Evolutionary conservation across 345 rosid species (phyloP), one percentile per base, ranked within the genome.

Genomic region (Ceriops zippeliana): DNA sequence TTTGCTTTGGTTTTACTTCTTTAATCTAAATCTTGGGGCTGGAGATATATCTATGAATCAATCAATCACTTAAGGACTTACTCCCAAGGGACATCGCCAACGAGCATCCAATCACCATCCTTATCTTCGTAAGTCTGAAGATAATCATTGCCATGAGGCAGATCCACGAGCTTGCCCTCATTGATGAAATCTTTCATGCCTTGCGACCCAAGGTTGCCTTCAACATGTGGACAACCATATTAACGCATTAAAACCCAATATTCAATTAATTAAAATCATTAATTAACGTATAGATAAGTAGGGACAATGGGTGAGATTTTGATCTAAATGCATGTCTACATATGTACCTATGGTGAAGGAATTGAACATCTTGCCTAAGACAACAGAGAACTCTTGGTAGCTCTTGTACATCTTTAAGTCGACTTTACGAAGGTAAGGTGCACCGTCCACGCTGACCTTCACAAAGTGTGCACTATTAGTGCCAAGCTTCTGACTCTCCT

Each of bases 11-110:
- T 56, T 3, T 56, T 56, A 56, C 11, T 56, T 56, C 24, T 56
- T 42, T 13, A 42, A 11, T 42, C 49, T 42, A 42, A 13, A 24
- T 27, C 7, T 56, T 56, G 9, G 22, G 27, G 22, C 64, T 63
- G 38, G 2, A 6, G 5, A 65, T 27, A 4, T 24, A 26, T 34
- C 59, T n/a, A n/a, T n/a, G n/a, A 60, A 38, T 71, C 1, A 6
- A 53, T 24, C 31, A 17, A 51, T 5, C 20, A 1, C 20, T 52
- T 3, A 46, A 42, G 70, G 53, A 74, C 85, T 60, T 81, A 92
- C 98, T 85, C 81, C 98, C 98, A 92, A n/a, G 98, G 98, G 56
- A 92, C 98, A 76, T 91, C 97, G 15, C 97, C 97, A 56, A 91
- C 90, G 52, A 91, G 93, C 97, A 91, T 91, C 97, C 96, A 92